Conservation (phyloP, 352 stramenopile species). For the Thraustochytrium striatum region DNA sequence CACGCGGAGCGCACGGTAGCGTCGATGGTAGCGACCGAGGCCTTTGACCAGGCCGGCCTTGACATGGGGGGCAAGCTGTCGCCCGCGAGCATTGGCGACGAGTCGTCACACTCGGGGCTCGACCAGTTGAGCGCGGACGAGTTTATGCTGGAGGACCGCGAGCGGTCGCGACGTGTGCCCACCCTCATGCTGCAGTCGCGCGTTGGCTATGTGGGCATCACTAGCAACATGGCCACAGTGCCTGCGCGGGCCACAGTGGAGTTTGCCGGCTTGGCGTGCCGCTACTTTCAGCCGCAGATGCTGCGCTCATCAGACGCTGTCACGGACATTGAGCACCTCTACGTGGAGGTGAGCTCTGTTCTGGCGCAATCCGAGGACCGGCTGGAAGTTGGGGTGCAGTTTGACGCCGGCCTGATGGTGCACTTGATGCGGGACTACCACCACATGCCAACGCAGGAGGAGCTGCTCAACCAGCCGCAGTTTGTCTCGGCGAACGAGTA, state of each 20-base stretch:
- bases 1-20: background rate
- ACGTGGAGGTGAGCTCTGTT: constrained; percentile 1
- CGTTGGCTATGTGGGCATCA: background rate
- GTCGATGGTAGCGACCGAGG: background rate
- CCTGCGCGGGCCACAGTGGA: background rate
- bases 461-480: constrained; percentile 19
- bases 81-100: too few relatives aligned
- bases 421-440: constrained; percentile 46
- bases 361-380: constrained; percentile 19
- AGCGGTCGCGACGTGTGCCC: background rate
- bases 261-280: background rate
- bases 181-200: constrained; percentile 43
- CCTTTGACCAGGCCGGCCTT: too few relatives aligned
- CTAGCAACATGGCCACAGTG: constrained; percentile 5
- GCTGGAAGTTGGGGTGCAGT: constrained; percentile 24
- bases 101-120: too few relatives aligned
- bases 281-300: constrained; percentile 43
- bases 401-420: constrained; percentile 23
- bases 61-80: too few relatives aligned
- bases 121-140: constrained; percentile 34
- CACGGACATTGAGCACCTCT: constrained; percentile 20
- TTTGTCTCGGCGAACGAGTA: constrained; percentile 42
- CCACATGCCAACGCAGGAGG: constrained; percentile 20
- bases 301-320: background rate
- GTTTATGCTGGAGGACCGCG: background rate